These are phyloP conservation scores for Fraxinus quadrangulata DNA, from an alignment of 257 asterid genomes.

Conservation along the genomic window DNA sequence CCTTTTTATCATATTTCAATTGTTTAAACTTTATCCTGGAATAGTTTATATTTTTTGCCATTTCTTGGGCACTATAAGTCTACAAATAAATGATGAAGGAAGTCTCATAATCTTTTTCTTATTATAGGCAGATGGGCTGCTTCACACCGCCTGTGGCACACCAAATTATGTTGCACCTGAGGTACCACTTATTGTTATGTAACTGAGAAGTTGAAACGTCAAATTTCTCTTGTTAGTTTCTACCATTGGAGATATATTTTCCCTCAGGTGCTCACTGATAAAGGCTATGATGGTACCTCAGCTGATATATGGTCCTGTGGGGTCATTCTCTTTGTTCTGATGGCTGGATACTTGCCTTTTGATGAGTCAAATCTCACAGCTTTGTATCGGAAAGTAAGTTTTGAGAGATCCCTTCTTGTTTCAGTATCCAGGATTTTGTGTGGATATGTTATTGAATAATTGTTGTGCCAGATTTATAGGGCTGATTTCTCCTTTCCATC, in stretches of 20 bases:
- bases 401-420: constrained; percentile 16
- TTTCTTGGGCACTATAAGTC: background rate
- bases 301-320: constrained; percentile 92
- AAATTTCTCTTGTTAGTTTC: constrained; percentile 21
- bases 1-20: background rate
- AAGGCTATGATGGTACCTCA: constrained; percentile 79
- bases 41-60: background rate
- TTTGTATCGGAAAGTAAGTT: constrained; percentile 62
- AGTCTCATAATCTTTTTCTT: constrained; percentile 25
- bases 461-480: constrained; percentile 51
- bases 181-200: constrained; percentile 43
- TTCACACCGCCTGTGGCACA: constrained; percentile 86
- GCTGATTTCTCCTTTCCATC: constrained; percentile 69
- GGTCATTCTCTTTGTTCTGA: constrained; percentile 77
- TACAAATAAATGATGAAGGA: constrained; percentile 4
- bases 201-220: constrained; percentile 14
- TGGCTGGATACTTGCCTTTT: constrained; percentile 81
- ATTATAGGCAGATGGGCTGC: constrained; percentile 70
- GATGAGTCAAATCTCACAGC: constrained; percentile 61
- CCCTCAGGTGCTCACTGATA: constrained; percentile 61
- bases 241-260: constrained; percentile 30
- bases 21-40: background rate
- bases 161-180: constrained; percentile 92
- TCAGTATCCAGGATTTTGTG: constrained; percentile 13
- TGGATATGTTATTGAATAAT: constrained; percentile 19